Evolutionary conservation across 768 basidiomycete species (phyloP), one percentile per base, ranked within the genome.

Genomic region (Chlorophyllum brunneum): DNA sequence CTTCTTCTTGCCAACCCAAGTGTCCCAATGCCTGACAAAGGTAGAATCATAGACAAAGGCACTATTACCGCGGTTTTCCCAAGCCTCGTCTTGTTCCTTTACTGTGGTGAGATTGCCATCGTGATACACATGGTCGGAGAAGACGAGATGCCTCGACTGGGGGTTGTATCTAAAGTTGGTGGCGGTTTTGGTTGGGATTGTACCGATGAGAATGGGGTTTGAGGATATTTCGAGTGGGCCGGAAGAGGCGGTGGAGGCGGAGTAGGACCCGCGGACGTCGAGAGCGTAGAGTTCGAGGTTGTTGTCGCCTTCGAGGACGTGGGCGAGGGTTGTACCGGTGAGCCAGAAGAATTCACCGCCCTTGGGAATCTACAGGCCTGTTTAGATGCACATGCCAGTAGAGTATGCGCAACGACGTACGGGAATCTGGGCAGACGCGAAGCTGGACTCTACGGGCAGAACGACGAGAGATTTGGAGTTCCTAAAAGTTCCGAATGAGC

Each of bases 311-410:
- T 77, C 77, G 20, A 87, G 78, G 47, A 83, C 80, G 49, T 88
- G 83, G 1, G 76, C 88, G 54, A 93, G 65, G n/a, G 85, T 88
- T 38, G 80, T 76, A 1, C 76, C 68, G 45, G 83, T 78, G 10
- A 93, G 74, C 91, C 91, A 93, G 69, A 93, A 92, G 2, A 77
- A 76, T 39, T 88, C 83, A 18, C 88, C 89, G 7, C 81, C 86
- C 42, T 81, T 79, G 20, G 78, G 70, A 31, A 91, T 75, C 71
- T 79, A 59, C 10, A 27, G 5, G 31, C 11, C 11, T 27, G 26
- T 54, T 43, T 27, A 30, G 13, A 41, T 24, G 15, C 15, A 55
- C 30, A 24, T 23, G 16, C 31, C 22, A 41, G 26, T 42, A 13
- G 23, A 41, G 29, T 30, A 44, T 31, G 22, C 18, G 6, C 50